phyloP scores from a whole-genome alignment of 768 basidiomycete genomes.

The Kwoniella bestiolae region DNA sequence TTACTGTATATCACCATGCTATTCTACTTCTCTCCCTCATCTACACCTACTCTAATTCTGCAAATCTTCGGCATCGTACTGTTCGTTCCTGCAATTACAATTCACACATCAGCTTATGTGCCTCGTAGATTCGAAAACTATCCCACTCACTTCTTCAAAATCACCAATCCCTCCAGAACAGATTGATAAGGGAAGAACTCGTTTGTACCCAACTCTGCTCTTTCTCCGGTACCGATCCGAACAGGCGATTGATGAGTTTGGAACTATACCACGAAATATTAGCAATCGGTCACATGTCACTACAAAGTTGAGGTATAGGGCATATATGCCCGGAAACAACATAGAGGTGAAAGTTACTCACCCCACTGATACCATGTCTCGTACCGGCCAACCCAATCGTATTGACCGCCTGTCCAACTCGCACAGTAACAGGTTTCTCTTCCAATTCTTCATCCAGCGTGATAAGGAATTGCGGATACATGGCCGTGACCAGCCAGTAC shows the following conservation, averaged over 20 bases:
- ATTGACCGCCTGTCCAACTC: conserved; percentile 95
- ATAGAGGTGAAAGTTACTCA: too few relatives aligned
- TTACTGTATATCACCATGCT: conserved; percentile 8
- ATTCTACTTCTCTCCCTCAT: not conserved
- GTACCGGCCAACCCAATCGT: conserved; percentile 98
- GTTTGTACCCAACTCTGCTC: conserved; percentile 94
- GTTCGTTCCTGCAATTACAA: conserved; percentile 58
- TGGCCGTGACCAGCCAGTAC: conserved; percentile 90
- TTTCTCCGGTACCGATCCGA: conserved; percentile 87
- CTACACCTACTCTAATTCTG: conserved; percentile 8
- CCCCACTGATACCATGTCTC: conserved; percentile 63
- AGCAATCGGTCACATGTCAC: not conserved
- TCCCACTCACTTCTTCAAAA: conserved; percentile 88
- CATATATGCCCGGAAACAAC: too few relatives aligned
- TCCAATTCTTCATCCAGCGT: conserved; percentile 91
- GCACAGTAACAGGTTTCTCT: conserved; percentile 82
- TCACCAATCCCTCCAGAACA: conserved; percentile 90
- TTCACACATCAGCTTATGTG: conserved; percentile 4
- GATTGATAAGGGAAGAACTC: conserved; percentile 90
- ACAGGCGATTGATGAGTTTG: conserved; percentile 98
- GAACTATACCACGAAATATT: conserved; percentile 63
- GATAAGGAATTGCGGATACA: conserved; percentile 98
- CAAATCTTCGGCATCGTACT: conserved; percentile 56
- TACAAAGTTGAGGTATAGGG: too few relatives aligned
- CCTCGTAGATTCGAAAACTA: not conserved